Conservation (phyloP, 768 basidiomycete genomes). For the Tylopilus vinaceipallidus region DNA sequence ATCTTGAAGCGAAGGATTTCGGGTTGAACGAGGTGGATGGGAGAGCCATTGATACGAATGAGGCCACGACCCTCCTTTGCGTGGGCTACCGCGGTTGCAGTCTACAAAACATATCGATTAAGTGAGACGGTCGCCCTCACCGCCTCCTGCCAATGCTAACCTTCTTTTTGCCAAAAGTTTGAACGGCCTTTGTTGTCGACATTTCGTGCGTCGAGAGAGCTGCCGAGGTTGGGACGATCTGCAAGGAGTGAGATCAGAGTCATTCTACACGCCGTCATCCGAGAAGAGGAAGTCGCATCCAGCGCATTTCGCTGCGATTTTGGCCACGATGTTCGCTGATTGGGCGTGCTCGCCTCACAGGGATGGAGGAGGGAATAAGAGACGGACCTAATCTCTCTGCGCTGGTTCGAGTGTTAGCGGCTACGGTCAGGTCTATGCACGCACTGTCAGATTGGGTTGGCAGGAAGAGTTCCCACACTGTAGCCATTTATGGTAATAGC, state of each 20-base stretch:
- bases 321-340: not conserved
- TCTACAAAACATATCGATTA: conserved; percentile 45
- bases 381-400: conserved; percentile 40
- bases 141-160: conserved; percentile 38
- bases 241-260: conserved; percentile 19
- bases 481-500: conserved; percentile 20
- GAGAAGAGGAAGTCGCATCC: conserved; percentile 35
- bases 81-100: conserved; percentile 96
- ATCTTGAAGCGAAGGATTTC: conserved; percentile 97
- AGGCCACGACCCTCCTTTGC: conserved; percentile 95
- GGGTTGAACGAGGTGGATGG: conserved; percentile 93
- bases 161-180: conserved; percentile 99
- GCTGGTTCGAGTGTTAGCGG: conserved; percentile 31
- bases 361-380: not conserved
- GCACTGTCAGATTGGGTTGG: not conserved
- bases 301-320: conserved; percentile 32
- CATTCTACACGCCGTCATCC: conserved; percentile 35
- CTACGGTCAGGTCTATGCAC: conserved; percentile 2
- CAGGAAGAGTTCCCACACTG: conserved; percentile 28
- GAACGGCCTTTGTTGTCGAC: conserved; percentile 85
- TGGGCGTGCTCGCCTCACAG: not conserved
- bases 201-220: conserved; percentile 45
- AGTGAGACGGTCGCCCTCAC: not conserved
- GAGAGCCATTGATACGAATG: conserved; percentile 95
- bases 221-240: conserved; percentile 20